Conservation (phyloP, 306 rosid species). For the Vigna mungo region DNA sequence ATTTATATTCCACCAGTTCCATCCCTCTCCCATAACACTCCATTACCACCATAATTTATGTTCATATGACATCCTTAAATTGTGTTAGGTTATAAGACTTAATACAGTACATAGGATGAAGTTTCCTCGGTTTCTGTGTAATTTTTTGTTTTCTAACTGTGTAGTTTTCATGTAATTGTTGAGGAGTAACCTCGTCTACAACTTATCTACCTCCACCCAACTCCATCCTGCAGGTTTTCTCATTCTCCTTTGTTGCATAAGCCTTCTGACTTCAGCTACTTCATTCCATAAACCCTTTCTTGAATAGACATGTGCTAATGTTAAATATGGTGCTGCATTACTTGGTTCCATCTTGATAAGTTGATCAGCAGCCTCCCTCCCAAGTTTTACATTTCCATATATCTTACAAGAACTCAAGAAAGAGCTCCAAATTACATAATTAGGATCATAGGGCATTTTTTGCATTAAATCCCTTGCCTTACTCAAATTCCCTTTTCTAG, state of each 20-base stretch:
- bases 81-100: no score
- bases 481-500: slow-evolving; percentile 64
- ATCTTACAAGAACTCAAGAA: slow-evolving; percentile 61
- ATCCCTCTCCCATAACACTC: no score
- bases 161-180: slow-evolving; percentile 44
- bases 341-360: slow-evolving; percentile 63
- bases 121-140: slow-evolving; percentile 35
- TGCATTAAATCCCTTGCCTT: slow-evolving; percentile 65
- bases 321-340: slow-evolving; percentile 61
- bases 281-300: slow-evolving; percentile 69
- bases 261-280: slow-evolving; percentile 56
- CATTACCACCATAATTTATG: no score
- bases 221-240: slow-evolving; percentile 61
- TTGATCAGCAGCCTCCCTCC: slow-evolving; percentile 62
- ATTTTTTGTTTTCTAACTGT: slow-evolving; percentile 22
- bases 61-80: no score
- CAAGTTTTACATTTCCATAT: slow-evolving; percentile 64
- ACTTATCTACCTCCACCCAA: slow-evolving; percentile 56
- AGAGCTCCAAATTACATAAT: slow-evolving; percentile 68
- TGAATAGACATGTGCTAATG: slow-evolving; percentile 62
- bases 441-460: slow-evolving; percentile 68
- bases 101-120: not conserved
- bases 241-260: slow-evolving; percentile 54
- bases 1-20: no score
- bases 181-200: slow-evolving; percentile 45